Percentiles rank a stretch among this genome's conserved stretches.
Evolutionary conservation across 2,329 filamentous ascomycete species (phyloP).

Genomic region (Hypoxylon sp.): DNA sequence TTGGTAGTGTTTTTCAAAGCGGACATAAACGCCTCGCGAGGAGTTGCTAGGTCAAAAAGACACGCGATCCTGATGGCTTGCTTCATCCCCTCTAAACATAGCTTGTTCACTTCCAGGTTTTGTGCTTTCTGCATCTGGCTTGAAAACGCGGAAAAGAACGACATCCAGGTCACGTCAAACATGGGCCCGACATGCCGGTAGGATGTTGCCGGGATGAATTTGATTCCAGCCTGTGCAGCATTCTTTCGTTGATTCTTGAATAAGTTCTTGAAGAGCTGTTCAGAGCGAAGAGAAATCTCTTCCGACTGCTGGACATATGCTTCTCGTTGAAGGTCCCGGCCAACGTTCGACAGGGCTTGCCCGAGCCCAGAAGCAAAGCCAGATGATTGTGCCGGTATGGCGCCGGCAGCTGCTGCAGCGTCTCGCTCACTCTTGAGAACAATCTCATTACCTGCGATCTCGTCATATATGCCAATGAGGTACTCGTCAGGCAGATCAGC

Average conservation of each 20-base stretch:
- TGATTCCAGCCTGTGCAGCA: constrained; percentile 73
- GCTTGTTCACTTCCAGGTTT: constrained; percentile 89
- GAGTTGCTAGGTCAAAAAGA: constrained; percentile 91
- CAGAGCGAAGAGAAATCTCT: constrained; percentile 80
- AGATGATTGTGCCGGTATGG: constrained; percentile 65
- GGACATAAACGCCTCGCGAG: constrained; percentile 92
- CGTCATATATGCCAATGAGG: constrained; percentile 87
- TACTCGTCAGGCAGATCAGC: constrained; percentile 95
- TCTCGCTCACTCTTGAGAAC: constrained; percentile 93
- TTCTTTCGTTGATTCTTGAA: constrained; percentile 90
- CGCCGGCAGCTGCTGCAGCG: constrained; percentile 83
- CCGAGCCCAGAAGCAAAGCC: constrained; percentile 86
- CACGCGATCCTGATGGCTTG: constrained; percentile 93
- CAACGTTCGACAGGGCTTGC: constrained; percentile 90
- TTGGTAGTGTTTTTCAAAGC: constrained; percentile 94
- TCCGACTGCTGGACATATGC: constrained; percentile 95
- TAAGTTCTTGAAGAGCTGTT: constrained; percentile 92
- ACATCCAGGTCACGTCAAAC: constrained; percentile 99
- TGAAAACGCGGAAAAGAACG: constrained; percentile 93
- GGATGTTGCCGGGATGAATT: constrained; percentile 93
- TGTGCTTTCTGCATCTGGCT: constrained; percentile 93
- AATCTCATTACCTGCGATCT: constrained; percentile 92
- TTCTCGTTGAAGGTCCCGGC: constrained; percentile 90
- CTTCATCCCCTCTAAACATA: constrained; percentile 96
- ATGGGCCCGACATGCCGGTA: constrained; percentile 96